phyloP scores from a whole-genome alignment of 257 asterid species.

The Rauvolfia tetraphylla region DNA sequence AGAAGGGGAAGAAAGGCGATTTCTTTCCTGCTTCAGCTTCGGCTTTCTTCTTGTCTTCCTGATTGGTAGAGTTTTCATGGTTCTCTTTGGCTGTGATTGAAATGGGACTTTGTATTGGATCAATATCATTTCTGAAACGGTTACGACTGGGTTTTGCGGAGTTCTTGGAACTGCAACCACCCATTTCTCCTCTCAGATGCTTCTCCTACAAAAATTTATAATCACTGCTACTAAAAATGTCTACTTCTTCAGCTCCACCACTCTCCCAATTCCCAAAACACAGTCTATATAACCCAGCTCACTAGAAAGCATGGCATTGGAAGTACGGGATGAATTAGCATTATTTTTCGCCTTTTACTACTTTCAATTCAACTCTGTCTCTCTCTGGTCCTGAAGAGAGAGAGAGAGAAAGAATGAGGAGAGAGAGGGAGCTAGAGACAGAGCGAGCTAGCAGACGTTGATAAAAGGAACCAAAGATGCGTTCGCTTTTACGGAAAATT shows the following conservation, averaged over 20 bases:
- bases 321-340: slow-evolving; percentile 1
- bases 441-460: slow-evolving; percentile 5
- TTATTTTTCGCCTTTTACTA: background rate
- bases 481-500: slow-evolving; percentile 13
- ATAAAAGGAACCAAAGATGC: slow-evolving; percentile 27
- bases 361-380: slow-evolving; percentile 17
- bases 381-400: slow-evolving; percentile 4
- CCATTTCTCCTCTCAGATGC: slow-evolving; percentile 34
- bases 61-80: slow-evolving; percentile 17
- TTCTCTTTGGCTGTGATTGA: slow-evolving; percentile 17
- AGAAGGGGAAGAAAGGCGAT: slow-evolving; percentile 84
- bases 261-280: background rate
- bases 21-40: slow-evolving; percentile 48
- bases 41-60: slow-evolving; percentile 30
- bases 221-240: background rate
- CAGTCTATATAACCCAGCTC: slow-evolving; percentile 10
- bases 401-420: slow-evolving; percentile 4
- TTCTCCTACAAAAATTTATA: background rate
- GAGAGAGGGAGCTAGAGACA: slow-evolving; percentile 15
- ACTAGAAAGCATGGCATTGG: slow-evolving; percentile 9
- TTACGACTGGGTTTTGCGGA: slow-evolving; percentile 28
- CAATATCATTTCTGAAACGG: slow-evolving; percentile 5
- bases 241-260: background rate
- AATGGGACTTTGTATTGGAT: slow-evolving; percentile 14
- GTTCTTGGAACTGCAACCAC: slow-evolving; percentile 66